Percentiles rank a stretch among this genome's conserved stretches.
Evolutionary conservation across 2,329 filamentous ascomycete genomes (phyloP).

Genomic region (Neopestalotiopsis rosae): DNA sequence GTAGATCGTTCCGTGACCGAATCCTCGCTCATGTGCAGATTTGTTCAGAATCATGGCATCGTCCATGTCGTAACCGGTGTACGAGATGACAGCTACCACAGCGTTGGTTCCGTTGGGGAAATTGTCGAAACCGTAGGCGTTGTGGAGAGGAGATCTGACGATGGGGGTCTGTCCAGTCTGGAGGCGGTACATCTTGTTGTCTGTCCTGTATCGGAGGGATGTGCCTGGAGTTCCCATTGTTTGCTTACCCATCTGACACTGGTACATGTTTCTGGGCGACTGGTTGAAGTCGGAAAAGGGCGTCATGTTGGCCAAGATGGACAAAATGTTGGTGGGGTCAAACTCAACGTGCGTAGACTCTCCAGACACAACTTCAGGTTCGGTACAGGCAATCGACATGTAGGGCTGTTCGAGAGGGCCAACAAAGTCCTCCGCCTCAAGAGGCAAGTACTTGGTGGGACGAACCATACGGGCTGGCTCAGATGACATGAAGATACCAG

Average conservation of each 20-base stretch:
- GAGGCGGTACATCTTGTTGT: constrained; percentile 95
- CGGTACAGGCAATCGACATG: constrained; percentile 96
- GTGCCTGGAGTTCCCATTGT: constrained; percentile 97
- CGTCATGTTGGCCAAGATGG: constrained; percentile 97
- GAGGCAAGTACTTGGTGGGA: constrained; percentile 88
- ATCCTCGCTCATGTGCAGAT: constrained; percentile 92
- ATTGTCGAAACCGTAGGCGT: constrained; percentile 95
- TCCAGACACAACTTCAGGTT: constrained; percentile 84
- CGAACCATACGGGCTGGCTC: constrained; percentile 85
- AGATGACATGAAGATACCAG: constrained; percentile 92
- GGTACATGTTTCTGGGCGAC: constrained; percentile 98
- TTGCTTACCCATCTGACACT: constrained; percentile 99
- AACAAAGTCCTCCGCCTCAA: constrained; percentile 85
- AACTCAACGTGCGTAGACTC: constrained; percentile 93
- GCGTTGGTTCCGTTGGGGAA: constrained; percentile 97
- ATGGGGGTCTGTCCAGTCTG: constrained; percentile 97
- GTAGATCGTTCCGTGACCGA: constrained; percentile 95
- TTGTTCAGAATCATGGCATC: constrained; percentile 99
- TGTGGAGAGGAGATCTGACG: constrained; percentile 89
- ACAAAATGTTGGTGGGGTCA: constrained; percentile 94
- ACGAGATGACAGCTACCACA: constrained; percentile 96
- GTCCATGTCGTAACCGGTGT: constrained; percentile 99
- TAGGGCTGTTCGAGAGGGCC: constrained; percentile 96
- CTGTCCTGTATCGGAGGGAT: constrained; percentile 82
- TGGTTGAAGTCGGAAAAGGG: constrained; percentile 99